Evolutionary conservation across 2,329 filamentous ascomycete species (phyloP).

Genomic region (Exophiala aquamarina): DNA sequence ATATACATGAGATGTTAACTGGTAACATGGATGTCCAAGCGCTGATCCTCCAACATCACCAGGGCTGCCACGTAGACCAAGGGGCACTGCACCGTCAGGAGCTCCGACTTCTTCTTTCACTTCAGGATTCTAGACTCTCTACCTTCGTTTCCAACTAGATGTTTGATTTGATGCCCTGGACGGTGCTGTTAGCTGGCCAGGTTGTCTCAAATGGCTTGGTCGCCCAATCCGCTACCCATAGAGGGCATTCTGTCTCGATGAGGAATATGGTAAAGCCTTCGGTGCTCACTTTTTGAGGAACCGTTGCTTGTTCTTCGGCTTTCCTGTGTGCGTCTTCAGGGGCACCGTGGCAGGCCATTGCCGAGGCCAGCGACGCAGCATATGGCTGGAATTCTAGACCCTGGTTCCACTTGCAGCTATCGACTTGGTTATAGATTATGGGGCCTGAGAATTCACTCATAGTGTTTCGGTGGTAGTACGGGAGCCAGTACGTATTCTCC

Average conservation of each 20-base stretch:
- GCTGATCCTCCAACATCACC: too few relatives aligned
- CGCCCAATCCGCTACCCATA: conserved; percentile 20
- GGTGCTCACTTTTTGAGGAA: conserved; percentile 11
- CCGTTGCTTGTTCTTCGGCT: conserved; percentile 5
- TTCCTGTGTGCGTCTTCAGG: conserved; percentile 4
- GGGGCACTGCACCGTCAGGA: too few relatives aligned
- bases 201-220: too few relatives aligned
- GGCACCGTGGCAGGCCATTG: conserved; percentile 14
- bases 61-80: too few relatives aligned
- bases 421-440: conserved; percentile 16
- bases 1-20: too few relatives aligned
- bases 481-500: conserved; percentile 41
- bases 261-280: conserved; percentile 19
- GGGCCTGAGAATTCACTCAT: conserved; percentile 33
- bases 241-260: conserved; percentile 21
- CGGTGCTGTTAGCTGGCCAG: too few relatives aligned
- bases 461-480: conserved; percentile 45
- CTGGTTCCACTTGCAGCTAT: conserved; percentile 6
- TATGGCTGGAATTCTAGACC: conserved; percentile 9
- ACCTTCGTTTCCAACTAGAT: too few relatives aligned
- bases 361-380: conserved; percentile 1
- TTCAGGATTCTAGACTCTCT: too few relatives aligned
- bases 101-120: too few relatives aligned
- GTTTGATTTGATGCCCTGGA: too few relatives aligned
- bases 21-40: too few relatives aligned